Percentiles rank a stretch among this genome's conserved stretches.
These are phyloP conservation scores for Tagetes erecta DNA, from an alignment of 129 eudicot species.

Conservation along the genomic window DNA sequence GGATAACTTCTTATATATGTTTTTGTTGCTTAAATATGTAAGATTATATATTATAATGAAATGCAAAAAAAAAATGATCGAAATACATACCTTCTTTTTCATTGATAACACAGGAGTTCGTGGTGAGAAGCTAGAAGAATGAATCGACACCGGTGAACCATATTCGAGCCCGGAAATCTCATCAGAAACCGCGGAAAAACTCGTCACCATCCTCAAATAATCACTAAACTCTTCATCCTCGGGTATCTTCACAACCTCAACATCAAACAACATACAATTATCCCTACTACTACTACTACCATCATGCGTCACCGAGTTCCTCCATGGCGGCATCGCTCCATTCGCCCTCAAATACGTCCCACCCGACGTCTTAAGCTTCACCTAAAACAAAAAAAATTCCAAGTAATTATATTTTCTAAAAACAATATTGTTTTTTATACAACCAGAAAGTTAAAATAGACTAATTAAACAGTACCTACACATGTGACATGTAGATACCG, in stretches of 20 bases:
- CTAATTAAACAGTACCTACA: no score
- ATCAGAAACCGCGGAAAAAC: conserved; percentile 64
- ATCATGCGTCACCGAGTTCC: conserved; percentile 77
- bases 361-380: conserved; percentile 45
- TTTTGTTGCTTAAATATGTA: no score
- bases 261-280: conserved; percentile 59
- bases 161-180: conserved; percentile 55
- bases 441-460: no score
- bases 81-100: conserved; percentile 23
- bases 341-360: conserved; percentile 71
- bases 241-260: conserved; percentile 52
- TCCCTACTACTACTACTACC: conserved; percentile 26
- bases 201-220: conserved; percentile 54
- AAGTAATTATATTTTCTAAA: no score
- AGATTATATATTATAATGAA: no score
- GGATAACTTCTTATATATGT: no score
- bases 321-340: conserved; percentile 83
- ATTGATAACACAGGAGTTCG: conserved; percentile 35
- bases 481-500: no score
- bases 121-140: conserved; percentile 35
- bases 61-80: neutral
- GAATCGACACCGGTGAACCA: conserved; percentile 45
- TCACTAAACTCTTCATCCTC: conserved; percentile 59
- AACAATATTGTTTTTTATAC: no score
- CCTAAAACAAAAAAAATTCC: conserved; percentile 35